Conservation (phyloP, 257 asterid genomes). For the Cinchona pubescens region DNA sequence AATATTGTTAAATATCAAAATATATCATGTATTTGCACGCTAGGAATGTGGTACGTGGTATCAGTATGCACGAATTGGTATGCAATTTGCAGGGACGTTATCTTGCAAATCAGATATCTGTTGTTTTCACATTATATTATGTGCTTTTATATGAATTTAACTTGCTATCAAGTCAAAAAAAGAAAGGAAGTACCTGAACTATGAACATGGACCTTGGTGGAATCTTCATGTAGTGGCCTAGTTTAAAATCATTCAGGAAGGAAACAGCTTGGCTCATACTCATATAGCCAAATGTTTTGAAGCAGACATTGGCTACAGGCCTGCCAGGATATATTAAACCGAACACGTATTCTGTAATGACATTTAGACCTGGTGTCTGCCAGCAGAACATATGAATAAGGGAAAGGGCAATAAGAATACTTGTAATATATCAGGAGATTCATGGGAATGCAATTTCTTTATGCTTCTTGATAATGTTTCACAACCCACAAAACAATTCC, state of each 20-base stretch:
- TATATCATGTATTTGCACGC: no score
- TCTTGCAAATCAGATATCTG: no score
- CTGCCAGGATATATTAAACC: slow-evolving; percentile 65
- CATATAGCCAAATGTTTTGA: slow-evolving; percentile 73
- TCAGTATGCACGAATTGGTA: no score
- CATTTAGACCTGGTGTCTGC: slow-evolving; percentile 68
- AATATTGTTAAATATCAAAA: no score
- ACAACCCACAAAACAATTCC: neutral
- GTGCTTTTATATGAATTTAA: no score
- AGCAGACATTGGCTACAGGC: slow-evolving; percentile 83
- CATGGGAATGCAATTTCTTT: no score
- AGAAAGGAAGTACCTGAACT: slow-evolving; percentile 48
- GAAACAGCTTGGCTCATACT: slow-evolving; percentile 77
- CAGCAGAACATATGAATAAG: neutral
- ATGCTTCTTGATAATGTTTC: no score
- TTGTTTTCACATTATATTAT: no score
- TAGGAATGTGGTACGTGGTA: no score
- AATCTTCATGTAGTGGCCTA: slow-evolving; percentile 82
- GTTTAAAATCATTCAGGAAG: slow-evolving; percentile 69
- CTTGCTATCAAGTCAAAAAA: neutral
- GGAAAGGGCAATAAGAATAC: no score
- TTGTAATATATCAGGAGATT: neutral
- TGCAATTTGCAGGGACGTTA: no score
- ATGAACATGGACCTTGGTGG: slow-evolving; percentile 87
- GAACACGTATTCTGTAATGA: slow-evolving; percentile 61